Percentiles rank a stretch among this genome's conserved stretches.
Evolutionary conservation across 1,139 yeast genomes (phyloP).

Genomic region (Yamadazyma aaseri): DNA sequence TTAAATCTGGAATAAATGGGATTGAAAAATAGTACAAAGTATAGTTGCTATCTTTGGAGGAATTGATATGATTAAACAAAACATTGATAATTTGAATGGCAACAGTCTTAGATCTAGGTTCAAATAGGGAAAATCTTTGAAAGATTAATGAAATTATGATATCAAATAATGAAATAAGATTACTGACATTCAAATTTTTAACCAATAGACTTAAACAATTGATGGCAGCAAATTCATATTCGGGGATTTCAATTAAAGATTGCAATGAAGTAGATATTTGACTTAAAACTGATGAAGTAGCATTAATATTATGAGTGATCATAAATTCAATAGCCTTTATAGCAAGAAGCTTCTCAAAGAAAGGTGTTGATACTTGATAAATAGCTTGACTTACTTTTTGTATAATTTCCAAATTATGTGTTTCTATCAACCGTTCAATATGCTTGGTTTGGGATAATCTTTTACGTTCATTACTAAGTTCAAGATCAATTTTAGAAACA

Average conservation of each 20-base stretch:
- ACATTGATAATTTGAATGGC: slow-evolving; percentile 46
- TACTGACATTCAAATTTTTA: slow-evolving; percentile 47
- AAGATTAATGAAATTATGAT: slow-evolving; percentile 48
- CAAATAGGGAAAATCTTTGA: slow-evolving; percentile 61
- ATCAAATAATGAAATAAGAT: slow-evolving; percentile 49
- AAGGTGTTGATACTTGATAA: slow-evolving; percentile 69
- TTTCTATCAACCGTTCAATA: slow-evolving; percentile 40
- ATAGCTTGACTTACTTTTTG: slow-evolving; percentile 76
- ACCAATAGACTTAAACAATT: slow-evolving; percentile 66
- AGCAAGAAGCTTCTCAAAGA: slow-evolving; percentile 68
- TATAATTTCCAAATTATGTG: slow-evolving; percentile 72
- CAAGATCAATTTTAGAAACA: slow-evolving; percentile 29
- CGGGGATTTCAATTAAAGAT: slow-evolving; percentile 65
- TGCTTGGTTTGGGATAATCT: slow-evolving; percentile 15
- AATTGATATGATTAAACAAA: slow-evolving; percentile 34
- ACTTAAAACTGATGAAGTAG: slow-evolving; percentile 76
- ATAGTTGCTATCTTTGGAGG: slow-evolving; percentile 30
- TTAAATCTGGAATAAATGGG: slow-evolving; percentile 45
- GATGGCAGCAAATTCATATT: slow-evolving; percentile 62
- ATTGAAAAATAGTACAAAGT: slow-evolving; percentile 50
- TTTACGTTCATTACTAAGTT: slow-evolving; percentile 13
- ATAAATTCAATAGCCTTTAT: slow-evolving; percentile 72
- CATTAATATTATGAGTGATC: slow-evolving; percentile 56
- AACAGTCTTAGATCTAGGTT: slow-evolving; percentile 41
- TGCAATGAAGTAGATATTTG: slow-evolving; percentile 88